Base-by-base conservation (phyloP, 192 early-diverging fungal species). In the Umbelopsis ramanniana region DNA sequence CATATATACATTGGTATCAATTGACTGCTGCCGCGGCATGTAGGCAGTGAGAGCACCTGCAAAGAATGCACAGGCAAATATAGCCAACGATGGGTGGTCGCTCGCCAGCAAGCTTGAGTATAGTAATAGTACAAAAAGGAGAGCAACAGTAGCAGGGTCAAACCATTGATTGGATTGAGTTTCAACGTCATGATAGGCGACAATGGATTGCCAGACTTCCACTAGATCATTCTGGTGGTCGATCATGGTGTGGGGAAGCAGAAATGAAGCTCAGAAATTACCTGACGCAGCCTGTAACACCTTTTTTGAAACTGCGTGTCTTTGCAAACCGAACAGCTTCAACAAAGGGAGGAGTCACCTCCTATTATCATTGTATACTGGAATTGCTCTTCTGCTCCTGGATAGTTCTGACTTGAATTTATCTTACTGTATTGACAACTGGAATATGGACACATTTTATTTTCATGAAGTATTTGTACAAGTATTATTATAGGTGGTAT, bases 61-160 rank as follows among this genome's bases (percentile, higher is more conserved):
- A 63, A 12, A 37, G 33, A 63, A 63, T 19, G 57, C 57, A 63
- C 57, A 63, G 15, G 57, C 57, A 17, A 63, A 26, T 6, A 35
- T 15, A 7, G 57, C 57, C 11, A 63, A 17, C 10, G 15, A 37
- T 19, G 57, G 57, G 33, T 63, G 33, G 26, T 63, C 57, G 33
- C 23, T 63, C 17, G 57, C 57, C 57, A 63, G 14, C 17, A 63
- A 63, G 33, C 23, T 14, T 6, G 15, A 37, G 33, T 37, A 63
- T 26, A n/a, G 12, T 12, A 29, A 17, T 11, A 35, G 57, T 17
- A 35, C 11, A 2, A 37, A 6, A 19, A 19, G 1, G 11, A 35
- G 17, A 8, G 35, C 26, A 19, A 63, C 1, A 19, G 4, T 37
- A 37, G 33, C 57, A 19, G 15, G 26, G 14, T 29, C 57, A 37